These are phyloP conservation scores for Tulasnella sp. DNA, from an alignment of 768 basidiomycete species.

Conservation along the genomic window DNA sequence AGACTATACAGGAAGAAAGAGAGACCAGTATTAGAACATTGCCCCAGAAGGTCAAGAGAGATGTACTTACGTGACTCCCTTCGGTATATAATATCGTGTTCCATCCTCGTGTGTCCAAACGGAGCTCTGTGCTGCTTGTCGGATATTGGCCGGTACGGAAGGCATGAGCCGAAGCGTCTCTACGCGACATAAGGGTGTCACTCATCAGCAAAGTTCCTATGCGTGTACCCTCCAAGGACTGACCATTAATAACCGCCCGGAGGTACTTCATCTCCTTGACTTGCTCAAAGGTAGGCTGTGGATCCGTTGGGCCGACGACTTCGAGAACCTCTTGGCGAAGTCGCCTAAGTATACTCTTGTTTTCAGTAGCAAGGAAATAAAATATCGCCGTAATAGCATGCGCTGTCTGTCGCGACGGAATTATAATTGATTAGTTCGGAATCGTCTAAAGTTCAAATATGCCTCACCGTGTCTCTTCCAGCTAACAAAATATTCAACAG, in stretches of 20 bases:
- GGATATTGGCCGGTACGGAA: conserved; percentile 37
- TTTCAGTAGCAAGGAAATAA: conserved; percentile 51
- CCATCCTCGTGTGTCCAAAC: conserved; percentile 25
- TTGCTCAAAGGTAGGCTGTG: conserved; percentile 50
- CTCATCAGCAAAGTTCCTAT: neutral
- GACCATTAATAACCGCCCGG: conserved; percentile 62
- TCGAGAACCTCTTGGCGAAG: conserved; percentile 51
- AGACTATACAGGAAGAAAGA: neutral
- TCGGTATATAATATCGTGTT: conserved; percentile 25
- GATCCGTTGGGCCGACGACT: conserved; percentile 42
- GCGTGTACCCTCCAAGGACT: neutral
- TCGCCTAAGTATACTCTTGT: conserved; percentile 45
- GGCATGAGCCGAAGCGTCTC: conserved; percentile 55
- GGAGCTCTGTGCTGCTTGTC: neutral
- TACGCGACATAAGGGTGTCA: conserved; percentile 28
- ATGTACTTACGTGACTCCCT: conserved; percentile 6
- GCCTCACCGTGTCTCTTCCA: conserved; percentile 65
- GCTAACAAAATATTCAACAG: conserved; percentile 73
- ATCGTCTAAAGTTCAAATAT: conserved; percentile 3
- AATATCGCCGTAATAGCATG: conserved; percentile 49
- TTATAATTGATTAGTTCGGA: neutral
- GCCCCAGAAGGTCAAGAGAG: neutral
- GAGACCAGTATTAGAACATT: neutral
- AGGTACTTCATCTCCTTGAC: conserved; percentile 58
- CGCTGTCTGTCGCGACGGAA: conserved; percentile 38